Evolutionary conservation across 2,329 filamentous ascomycete genomes (phyloP).

Genomic region (Alternaria angustiovoidea): DNA sequence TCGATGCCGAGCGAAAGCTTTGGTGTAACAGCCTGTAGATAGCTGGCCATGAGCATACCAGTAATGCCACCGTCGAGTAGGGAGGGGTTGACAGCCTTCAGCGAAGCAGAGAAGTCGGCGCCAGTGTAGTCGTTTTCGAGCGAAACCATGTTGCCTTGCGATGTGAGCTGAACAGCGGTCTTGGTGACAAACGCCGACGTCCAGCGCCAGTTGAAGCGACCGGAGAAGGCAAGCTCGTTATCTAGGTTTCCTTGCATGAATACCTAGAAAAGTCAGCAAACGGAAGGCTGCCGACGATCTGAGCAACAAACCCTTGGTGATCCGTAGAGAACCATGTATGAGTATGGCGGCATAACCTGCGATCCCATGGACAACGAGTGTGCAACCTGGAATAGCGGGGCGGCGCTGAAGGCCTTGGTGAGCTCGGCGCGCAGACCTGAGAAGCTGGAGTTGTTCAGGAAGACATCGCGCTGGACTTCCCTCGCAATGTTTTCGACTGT

Average conservation of each 20-base stretch:
- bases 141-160: constrained; percentile 88
- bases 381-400: constrained; percentile 94
- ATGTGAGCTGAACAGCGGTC: constrained; percentile 83
- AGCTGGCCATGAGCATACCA: constrained; percentile 94
- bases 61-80: constrained; percentile 89
- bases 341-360: constrained; percentile 91
- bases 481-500: constrained; percentile 87
- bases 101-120: constrained; percentile 87
- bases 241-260: constrained; percentile 97
- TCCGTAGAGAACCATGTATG: constrained; percentile 92
- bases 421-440: constrained; percentile 93
- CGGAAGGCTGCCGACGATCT: constrained; percentile 5
- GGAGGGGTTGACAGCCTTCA: constrained; percentile 97
- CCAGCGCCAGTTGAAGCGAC: constrained; percentile 95
- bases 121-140: constrained; percentile 96
- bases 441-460: constrained; percentile 97
- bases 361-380: constrained; percentile 94
- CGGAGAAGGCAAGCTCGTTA: constrained; percentile 86
- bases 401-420: constrained; percentile 94
- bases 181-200: constrained; percentile 81
- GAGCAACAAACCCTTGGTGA: constrained; percentile 78
- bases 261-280: constrained; percentile 64
- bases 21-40: constrained; percentile 91
- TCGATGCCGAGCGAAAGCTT: constrained; percentile 88
- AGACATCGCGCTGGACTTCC: constrained; percentile 95